phyloP scores from a whole-genome alignment of 2,329 filamentous ascomycete species.

The Clarireedia paspali region DNA sequence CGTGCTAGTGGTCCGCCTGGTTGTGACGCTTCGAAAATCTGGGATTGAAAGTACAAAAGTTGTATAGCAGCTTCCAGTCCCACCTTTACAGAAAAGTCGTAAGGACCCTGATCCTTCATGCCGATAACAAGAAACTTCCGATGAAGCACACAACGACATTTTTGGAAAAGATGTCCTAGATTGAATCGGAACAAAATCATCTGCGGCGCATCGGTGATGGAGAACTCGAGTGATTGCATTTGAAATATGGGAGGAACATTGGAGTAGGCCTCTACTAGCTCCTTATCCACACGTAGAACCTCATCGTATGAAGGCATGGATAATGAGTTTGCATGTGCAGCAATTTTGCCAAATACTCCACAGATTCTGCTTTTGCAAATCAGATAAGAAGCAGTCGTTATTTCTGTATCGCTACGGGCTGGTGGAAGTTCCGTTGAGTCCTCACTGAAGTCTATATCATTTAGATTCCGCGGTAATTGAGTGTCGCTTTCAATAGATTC shows the following conservation, averaged over 20 bases:
- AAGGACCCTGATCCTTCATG: slow-evolving; percentile 33
- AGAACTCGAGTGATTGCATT: slow-evolving; percentile 39
- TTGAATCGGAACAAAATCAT: slow-evolving; percentile 46
- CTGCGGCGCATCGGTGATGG: slow-evolving; percentile 38
- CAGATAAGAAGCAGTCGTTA: slow-evolving; percentile 48
- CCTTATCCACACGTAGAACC: slow-evolving; percentile 38
- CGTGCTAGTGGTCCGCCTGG: slow-evolving; percentile 45
- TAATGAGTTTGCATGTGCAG: slow-evolving; percentile 41
- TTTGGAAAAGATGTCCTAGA: slow-evolving; percentile 43
- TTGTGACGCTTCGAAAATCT: slow-evolving; percentile 39
- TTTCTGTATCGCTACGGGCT: slow-evolving; percentile 48
- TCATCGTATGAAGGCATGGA: slow-evolving; percentile 40
- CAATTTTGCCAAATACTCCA: slow-evolving; percentile 42
- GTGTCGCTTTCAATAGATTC: slow-evolving; percentile 66
- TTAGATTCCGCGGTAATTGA: slow-evolving; percentile 64
- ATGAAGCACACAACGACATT: slow-evolving; percentile 46
- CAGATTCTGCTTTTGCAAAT: slow-evolving; percentile 43
- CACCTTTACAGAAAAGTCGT: slow-evolving; percentile 42
- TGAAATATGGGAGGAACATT: slow-evolving; percentile 40
- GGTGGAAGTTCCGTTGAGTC: slow-evolving; percentile 57
- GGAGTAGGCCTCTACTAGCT: slow-evolving; percentile 38
- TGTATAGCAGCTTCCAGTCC: slow-evolving; percentile 42
- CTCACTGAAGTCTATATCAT: slow-evolving; percentile 68
- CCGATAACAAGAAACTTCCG: slow-evolving; percentile 44
- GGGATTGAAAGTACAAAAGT: slow-evolving; percentile 39